Evolutionary conservation across 2,329 filamentous ascomycete species (phyloP).

Genomic region (Ilyonectria sp.): DNA sequence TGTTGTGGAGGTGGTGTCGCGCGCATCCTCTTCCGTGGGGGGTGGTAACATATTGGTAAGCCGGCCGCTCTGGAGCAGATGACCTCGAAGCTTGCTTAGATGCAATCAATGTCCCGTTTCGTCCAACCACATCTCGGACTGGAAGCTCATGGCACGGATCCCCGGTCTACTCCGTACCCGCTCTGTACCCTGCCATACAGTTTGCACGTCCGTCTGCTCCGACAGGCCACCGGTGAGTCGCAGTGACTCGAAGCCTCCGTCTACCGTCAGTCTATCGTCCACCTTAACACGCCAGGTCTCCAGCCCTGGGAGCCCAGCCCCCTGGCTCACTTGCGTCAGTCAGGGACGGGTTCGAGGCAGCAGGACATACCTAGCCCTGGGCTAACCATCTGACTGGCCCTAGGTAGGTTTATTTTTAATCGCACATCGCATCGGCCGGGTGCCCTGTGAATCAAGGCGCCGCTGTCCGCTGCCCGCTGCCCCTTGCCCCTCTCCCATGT

Average conservation of each 20-base stretch:
- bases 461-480: conserved; percentile 26
- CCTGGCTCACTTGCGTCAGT: conserved; percentile 41
- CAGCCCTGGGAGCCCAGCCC: conserved; percentile 17
- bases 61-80: conserved; percentile 37
- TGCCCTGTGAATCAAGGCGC: conserved; percentile 46
- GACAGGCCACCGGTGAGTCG: conserved; percentile 26
- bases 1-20: conserved; percentile 28
- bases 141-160: conserved; percentile 32
- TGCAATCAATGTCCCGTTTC: conserved; percentile 32
- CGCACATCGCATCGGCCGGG: conserved; percentile 37
- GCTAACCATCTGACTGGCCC: conserved; percentile 31
- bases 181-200: conserved; percentile 15
- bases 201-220: conserved; percentile 24
- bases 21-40: conserved; percentile 35
- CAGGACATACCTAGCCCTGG: conserved; percentile 16
- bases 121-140: conserved; percentile 33
- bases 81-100: conserved; percentile 35
- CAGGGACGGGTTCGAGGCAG: conserved; percentile 44
- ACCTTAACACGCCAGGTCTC: conserved; percentile 4
- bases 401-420: conserved; percentile 50
- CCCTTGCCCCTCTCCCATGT: conserved; percentile 35
- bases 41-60: conserved; percentile 43
- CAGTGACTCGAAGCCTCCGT: conserved; percentile 1
- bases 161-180: conserved; percentile 15
- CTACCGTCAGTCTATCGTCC: background rate